Conservation (phyloP, 345 rosid species). For the Pugionium dolabratum region DNA sequence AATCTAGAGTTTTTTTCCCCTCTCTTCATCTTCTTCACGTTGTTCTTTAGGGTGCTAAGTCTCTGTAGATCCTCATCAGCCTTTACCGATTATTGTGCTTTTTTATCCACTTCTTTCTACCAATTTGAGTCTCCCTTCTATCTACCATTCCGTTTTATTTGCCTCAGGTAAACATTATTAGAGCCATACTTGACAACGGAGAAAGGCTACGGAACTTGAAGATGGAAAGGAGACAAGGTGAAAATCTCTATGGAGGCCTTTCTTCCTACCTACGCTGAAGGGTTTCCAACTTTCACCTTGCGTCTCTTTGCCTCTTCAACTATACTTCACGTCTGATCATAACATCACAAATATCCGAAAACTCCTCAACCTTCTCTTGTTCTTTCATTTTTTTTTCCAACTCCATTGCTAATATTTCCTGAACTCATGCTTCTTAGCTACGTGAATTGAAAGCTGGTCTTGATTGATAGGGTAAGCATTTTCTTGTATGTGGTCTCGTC, state of each 20-base stretch:
- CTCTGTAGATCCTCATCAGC: background rate
- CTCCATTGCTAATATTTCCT: background rate
- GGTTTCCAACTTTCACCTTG: conserved; percentile 19
- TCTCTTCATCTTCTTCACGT: background rate
- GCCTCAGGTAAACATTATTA: too few species aligned
- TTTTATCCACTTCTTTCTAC: background rate
- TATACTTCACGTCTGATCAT: background rate
- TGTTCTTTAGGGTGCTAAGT: conserved; percentile 9
- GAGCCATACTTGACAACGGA: background rate
- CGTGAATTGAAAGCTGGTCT: background rate
- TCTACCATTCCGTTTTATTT: too few species aligned
- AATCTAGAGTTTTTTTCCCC: too few species aligned
- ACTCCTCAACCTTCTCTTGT: background rate
- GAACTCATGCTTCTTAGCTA: background rate
- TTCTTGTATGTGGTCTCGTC: background rate
- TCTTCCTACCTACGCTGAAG: background rate
- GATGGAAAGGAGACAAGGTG: conserved; percentile 1
- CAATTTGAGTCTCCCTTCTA: background rate
- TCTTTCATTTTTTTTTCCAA: background rate
- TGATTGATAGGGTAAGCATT: background rate
- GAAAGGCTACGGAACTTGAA: background rate
- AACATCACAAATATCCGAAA: background rate
- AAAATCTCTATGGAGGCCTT: background rate
- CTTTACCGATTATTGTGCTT: background rate
- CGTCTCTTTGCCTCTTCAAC: background rate